Evolutionary conservation across 2,329 filamentous ascomycete genomes (phyloP).

Genomic region (Aspergillus nomiae): DNA sequence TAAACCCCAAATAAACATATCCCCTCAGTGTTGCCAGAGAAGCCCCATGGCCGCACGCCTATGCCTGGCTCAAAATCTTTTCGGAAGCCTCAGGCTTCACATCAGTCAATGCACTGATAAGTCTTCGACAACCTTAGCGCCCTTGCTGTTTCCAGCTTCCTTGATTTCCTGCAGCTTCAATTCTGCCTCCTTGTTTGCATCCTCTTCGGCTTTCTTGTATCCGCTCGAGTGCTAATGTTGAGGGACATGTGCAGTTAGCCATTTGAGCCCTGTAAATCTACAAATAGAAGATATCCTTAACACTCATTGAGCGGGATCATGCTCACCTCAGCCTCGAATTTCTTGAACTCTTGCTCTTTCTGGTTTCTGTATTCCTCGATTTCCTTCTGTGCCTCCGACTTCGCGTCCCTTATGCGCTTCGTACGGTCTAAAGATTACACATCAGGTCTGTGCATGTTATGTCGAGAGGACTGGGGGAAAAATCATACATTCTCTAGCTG

Average conservation of each 20-base stretch:
- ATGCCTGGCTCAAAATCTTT: conserved; percentile 42
- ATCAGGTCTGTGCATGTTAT: conserved; percentile 18
- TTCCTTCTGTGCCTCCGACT: conserved; percentile 95
- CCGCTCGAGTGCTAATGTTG: conserved; percentile 77
- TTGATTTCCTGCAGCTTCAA: conserved; percentile 80
- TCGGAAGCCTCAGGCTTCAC: conserved; percentile 72
- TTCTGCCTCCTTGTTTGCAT: conserved; percentile 80
- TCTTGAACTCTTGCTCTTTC: conserved; percentile 94
- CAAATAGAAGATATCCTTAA: no score
- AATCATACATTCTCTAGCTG: conserved; percentile 81
- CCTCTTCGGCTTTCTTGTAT: conserved; percentile 78
- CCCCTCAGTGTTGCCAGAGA: conserved; percentile 6
- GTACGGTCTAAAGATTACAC: conserved; percentile 69
- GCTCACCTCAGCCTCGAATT: conserved; percentile 78
- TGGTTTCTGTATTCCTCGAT: conserved; percentile 87
- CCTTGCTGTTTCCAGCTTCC: conserved; percentile 75
- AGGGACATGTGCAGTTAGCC: not conserved
- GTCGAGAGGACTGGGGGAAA: conserved; percentile 7
- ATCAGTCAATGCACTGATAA: conserved; percentile 82
- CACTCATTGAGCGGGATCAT: not conserved
- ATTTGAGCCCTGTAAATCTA: not conserved
- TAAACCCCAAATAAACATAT: conserved; percentile 14
- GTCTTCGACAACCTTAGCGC: conserved; percentile 77
- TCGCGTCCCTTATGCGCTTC: conserved; percentile 94
- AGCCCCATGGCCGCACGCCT: conserved; percentile 19